Base-by-base conservation (phyloP, 345 rosid genomes). In the Eucalyptus decipiens region DNA sequence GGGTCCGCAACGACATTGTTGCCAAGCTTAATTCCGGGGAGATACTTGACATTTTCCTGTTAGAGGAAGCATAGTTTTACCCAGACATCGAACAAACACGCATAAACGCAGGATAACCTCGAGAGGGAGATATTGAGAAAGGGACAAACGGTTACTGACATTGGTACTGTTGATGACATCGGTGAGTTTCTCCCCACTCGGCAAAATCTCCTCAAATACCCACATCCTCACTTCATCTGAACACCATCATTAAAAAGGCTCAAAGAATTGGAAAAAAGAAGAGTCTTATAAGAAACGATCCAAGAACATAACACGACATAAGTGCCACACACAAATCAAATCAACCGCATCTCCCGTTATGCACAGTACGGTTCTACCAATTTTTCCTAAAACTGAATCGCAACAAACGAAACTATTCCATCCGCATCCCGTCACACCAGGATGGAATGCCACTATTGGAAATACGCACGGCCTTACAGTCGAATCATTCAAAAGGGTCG, bases 201-300 rank as follows among this genome's bases (percentile, higher is more conserved):
- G 97, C 89, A 98, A 91, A 86, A 91, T 93, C 94, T 98, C 99
- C 94, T 98, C 97, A 89, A 91, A 98, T 67, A 98, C 99, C 99
- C 99, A 97, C 98, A 98, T 98, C 93, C 96, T 95, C 91, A 97
- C 98, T 95, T 97, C 98, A 96, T 97, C 99, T 98, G 97, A 90
- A 90, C 56, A 92, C 13, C 85, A 80, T 85, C 88, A 65, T 32
- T 30, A 47, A 87, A 88, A 65, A 87, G 42, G 51, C 26, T 52
- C 23, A 17, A 15, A 28, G 89, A 30, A 72, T 72, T 72, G 62
- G 85, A 56, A 47, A 76, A 87, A 65, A 26, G 37, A 86, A 34
- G n/a, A 21, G 42, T 19, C 54, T 26, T n/a, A 7, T 23, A 14
- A 34, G 45, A 9, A 86, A n/a, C 28, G 52, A 49, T 51, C 52